phyloP scores from a whole-genome alignment of 2,329 filamentous ascomycete species.

The Chaetomiaceae sp. region DNA sequence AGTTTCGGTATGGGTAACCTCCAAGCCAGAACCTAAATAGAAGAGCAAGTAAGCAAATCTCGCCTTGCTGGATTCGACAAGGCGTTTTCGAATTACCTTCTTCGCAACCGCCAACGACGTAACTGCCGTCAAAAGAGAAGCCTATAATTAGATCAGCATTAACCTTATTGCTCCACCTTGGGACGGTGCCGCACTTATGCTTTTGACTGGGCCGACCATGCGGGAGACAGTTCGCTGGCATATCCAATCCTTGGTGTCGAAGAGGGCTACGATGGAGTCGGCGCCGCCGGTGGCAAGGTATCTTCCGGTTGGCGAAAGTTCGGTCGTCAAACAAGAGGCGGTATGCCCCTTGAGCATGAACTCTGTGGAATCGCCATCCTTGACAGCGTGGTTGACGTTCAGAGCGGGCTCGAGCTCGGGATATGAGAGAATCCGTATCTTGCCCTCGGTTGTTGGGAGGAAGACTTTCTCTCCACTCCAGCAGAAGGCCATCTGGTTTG shows the following conservation, averaged over 20 bases:
- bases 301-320: constrained; percentile 65
- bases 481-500: constrained; percentile 70
- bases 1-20: constrained; percentile 68
- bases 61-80: not conserved
- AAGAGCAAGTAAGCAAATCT: constrained; percentile 18
- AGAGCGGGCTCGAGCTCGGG: constrained; percentile 57
- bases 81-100: constrained; percentile 47
- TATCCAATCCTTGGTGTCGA: constrained; percentile 75
- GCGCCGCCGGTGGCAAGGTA: constrained; percentile 71
- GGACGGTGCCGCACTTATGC: constrained; percentile 50
- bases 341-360: constrained; percentile 69
- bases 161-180: not conserved
- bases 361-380: constrained; percentile 37
- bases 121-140: constrained; percentile 75
- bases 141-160: constrained; percentile 40
- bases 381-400: constrained; percentile 43
- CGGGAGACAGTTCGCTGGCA: constrained; percentile 67
- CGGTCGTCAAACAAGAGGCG: constrained; percentile 63
- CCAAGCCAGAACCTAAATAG: constrained; percentile 52
- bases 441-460: constrained; percentile 66
- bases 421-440: constrained; percentile 65
- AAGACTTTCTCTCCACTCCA: constrained; percentile 69
- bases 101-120: constrained; percentile 68
- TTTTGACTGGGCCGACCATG: constrained; percentile 66
- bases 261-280: constrained; percentile 70